Evolutionary conservation across 345 rosid genomes (phyloP), one percentile per base, ranked within the genome.

Genomic region (Dipteronia sinensis): DNA sequence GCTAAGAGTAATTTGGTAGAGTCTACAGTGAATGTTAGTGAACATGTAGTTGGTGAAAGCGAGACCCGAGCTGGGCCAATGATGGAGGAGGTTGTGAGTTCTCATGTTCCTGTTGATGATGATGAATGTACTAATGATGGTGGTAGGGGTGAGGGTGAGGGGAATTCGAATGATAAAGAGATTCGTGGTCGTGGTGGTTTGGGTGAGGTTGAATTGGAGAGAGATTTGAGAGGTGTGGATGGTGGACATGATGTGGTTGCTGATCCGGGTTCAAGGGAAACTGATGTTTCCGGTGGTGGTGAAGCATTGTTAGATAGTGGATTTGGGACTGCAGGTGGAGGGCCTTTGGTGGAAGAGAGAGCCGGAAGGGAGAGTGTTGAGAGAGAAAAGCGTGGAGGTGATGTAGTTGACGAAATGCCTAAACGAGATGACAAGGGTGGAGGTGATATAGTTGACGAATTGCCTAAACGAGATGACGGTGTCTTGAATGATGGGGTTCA

Each of bases 11-110:
- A 42, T 74, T 80, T 69, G 55, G 12, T 15, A 63, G 83, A 67
- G 9, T 80, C 69, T 25, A 16, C 75, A 59, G 70, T 65, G 74
- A 69, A 64, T 8, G 79, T 20, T 13, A 74, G 66, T 81, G 84
- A 79, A 58, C 69, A 19, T 69, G 79, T 76, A 31, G 82, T 20
- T 44, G 74, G 65, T 55, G 79, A 55, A 38, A 67, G 69, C 25
- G 88, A 79, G 71, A 44, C 74, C 75, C 72, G 31, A 38, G 79
- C 6, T 65, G 79, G 71, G 80, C 17, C 71, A 4, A 70, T 78
- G 84, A 87, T 86, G 6, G 38, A 34, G 75, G 89, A 82, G 84
- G 87, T 78, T 67, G 56, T 77, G 82, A 83, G 88, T 46, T 83
- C 89, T 55, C 83, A 76, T 49, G 87, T 75, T 65, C 73, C 76